Conservation (phyloP, 306 rosid genomes). For the Rosa chinensis region DNA sequence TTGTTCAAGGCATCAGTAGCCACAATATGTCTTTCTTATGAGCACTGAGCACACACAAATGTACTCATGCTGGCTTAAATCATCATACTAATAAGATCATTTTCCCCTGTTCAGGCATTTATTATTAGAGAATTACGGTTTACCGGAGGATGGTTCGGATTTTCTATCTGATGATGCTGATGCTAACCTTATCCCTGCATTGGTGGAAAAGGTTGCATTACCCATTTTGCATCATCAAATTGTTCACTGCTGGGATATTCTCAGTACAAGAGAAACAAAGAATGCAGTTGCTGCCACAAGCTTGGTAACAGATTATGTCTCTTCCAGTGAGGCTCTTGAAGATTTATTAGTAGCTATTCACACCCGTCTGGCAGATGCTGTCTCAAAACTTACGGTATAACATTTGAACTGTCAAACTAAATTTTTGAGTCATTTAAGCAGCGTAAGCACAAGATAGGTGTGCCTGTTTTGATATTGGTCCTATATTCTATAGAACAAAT, state of each 20-base stretch:
- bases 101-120: constrained; percentile 59
- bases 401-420: constrained; percentile 4
- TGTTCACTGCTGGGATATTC: constrained; percentile 89
- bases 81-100: constrained; percentile 1
- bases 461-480: neutral
- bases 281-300: constrained; percentile 78
- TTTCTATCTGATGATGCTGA: constrained; percentile 71
- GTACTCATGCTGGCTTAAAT: constrained; percentile 6
- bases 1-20: constrained; percentile 1
- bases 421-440: constrained; percentile 1
- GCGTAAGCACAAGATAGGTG: neutral
- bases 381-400: constrained; percentile 65
- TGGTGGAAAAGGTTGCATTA: constrained; percentile 93
- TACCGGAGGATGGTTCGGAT: constrained; percentile 63
- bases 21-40: neutral
- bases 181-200: constrained; percentile 81
- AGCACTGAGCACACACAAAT: constrained; percentile 6
- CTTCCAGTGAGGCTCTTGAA: constrained; percentile 79
- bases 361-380: constrained; percentile 78
- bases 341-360: constrained; percentile 70
- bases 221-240: constrained; percentile 86
- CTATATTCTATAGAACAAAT: neutral
- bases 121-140: constrained; percentile 66
- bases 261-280: constrained; percentile 69
- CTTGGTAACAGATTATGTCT: constrained; percentile 78